Evolutionary conservation across 2,329 filamentous ascomycete species (phyloP).

Genomic region (Mollisia scopiformis): DNA sequence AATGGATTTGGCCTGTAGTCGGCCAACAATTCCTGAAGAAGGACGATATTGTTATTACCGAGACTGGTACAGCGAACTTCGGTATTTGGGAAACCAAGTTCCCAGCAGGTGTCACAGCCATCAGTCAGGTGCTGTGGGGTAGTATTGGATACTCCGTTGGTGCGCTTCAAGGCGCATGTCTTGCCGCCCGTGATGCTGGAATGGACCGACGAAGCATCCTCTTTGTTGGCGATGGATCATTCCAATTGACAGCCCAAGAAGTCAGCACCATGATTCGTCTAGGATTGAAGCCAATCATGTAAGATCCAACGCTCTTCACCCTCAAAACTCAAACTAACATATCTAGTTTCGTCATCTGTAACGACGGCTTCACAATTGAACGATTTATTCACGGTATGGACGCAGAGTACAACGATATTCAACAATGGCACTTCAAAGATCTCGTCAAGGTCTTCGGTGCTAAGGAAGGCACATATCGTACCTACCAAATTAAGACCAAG

Average conservation of each 20-base stretch:
- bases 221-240: conserved; percentile 87
- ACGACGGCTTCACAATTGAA: conserved; percentile 89
- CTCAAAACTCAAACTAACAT: conserved; percentile 1
- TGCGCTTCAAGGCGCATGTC: conserved; percentile 67
- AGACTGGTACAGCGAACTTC: conserved; percentile 87
- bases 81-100: conserved; percentile 87
- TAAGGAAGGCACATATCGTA: conserved; percentile 56
- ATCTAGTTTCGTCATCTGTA: conserved; percentile 76
- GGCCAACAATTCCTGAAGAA: conserved; percentile 68
- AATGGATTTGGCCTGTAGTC: conserved; percentile 77
- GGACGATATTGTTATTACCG: conserved; percentile 80
- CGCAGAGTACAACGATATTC: conserved; percentile 79
- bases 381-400: conserved; percentile 85
- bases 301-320: conserved; percentile 38
- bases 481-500: conserved; percentile 70
- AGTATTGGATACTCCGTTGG: conserved; percentile 69
- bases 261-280: conserved; percentile 82
- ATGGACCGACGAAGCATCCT: conserved; percentile 70
- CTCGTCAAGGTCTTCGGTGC: conserved; percentile 71
- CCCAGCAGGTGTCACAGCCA: conserved; percentile 74
- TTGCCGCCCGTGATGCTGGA: conserved; percentile 70
- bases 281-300: conserved; percentile 76
- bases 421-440: conserved; percentile 72
- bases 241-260: conserved; percentile 85
- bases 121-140: conserved; percentile 78